These are phyloP conservation scores for Athelia psychrophila DNA, from an alignment of 1,284 basidiomycete species.

Conservation along the genomic window DNA sequence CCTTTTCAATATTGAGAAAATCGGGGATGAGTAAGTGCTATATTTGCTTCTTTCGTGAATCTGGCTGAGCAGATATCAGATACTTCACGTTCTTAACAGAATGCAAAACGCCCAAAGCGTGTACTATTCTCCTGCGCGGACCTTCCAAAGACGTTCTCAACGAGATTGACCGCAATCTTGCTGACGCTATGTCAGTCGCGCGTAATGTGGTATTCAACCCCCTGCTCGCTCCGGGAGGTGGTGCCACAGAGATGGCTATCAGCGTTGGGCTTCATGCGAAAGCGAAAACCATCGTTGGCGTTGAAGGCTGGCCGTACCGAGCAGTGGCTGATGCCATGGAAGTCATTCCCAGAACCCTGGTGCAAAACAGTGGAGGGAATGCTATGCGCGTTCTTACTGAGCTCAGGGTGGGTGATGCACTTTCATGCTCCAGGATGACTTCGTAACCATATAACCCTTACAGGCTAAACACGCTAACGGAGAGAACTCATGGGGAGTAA, in stretches of 20 bases:
- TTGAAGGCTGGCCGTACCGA: slow-evolving; percentile 88
- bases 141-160: slow-evolving; percentile 98
- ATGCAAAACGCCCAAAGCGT: slow-evolving; percentile 93
- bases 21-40: slow-evolving; percentile 85
- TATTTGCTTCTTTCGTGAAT: slow-evolving; percentile 1
- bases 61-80: slow-evolving; percentile 33
- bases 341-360: slow-evolving; percentile 93
- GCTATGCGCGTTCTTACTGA: slow-evolving; percentile 92
- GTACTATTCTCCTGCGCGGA: slow-evolving; percentile 97
- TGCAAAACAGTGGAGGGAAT: slow-evolving; percentile 96
- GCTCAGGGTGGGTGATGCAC: slow-evolving; percentile 59
- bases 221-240: slow-evolving; percentile 87
- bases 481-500: slow-evolving; percentile 88
- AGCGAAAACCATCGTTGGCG: slow-evolving; percentile 75
- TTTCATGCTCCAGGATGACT: slow-evolving; percentile 4
- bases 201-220: slow-evolving; percentile 98
- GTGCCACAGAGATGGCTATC: slow-evolving; percentile 98
- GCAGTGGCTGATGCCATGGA: slow-evolving; percentile 97
- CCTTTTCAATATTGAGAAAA: slow-evolving; percentile 94
- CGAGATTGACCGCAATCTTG: slow-evolving; percentile 96
- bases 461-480: slow-evolving; percentile 95
- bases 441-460: slow-evolving; percentile 3
- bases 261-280: slow-evolving; percentile 86
- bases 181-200: slow-evolving; percentile 97
- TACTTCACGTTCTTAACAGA: slow-evolving; percentile 97